Base-by-base conservation (phyloP, 208 protist species). In the Strigomonas culicis region DNA sequence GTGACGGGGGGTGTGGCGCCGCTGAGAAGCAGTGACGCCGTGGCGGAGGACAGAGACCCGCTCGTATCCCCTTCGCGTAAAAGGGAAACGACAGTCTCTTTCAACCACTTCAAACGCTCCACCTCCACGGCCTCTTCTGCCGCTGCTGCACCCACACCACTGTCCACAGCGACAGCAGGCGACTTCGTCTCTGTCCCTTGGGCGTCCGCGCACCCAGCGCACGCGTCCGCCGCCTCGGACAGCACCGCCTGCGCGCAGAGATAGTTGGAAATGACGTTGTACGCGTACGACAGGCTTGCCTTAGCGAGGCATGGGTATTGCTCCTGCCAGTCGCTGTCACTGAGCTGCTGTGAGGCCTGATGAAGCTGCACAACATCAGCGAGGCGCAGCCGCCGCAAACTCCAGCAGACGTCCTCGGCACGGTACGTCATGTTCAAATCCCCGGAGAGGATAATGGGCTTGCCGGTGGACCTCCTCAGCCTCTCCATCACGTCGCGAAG, bases 361-460 rank as follows among this genome's bases (percentile, higher is more conserved):
- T 72, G 62, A 25, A 83, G 44, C 49, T 69, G 44, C 36, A 77
- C 47, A 13, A 80, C 73, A 19, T 55, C 63, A 25, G 57, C 63
- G 2, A 95, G 72, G 67, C 81, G 73, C 2, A 95, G 47, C 32
- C 88, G 80, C 22, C 85, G 80, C 47, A 92, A 72, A 0, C 67
- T 77, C 86, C 86, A 95, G 56, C 70, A 74, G 25, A 78, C 79
- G 64, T 96, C 90, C 32, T 88, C 69, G 0, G 83, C 62, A 21
- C 82, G 78, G 51, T 93, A 94, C 1, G 90, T 90, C 68, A 86
- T 79, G 77, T 96, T 96, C 31, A 96, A 51, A 61, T 96, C 90
- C 0, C 90, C 90, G 0, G 80, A 71, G 2, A 96, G 79, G 21
- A 96, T 86, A 17, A 94, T 72, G 0, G 87, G 81, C 53, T 86